These are phyloP conservation scores for Globisporangium carolinianum DNA, from an alignment of 352 stramenopile species.

Conservation along the genomic window DNA sequence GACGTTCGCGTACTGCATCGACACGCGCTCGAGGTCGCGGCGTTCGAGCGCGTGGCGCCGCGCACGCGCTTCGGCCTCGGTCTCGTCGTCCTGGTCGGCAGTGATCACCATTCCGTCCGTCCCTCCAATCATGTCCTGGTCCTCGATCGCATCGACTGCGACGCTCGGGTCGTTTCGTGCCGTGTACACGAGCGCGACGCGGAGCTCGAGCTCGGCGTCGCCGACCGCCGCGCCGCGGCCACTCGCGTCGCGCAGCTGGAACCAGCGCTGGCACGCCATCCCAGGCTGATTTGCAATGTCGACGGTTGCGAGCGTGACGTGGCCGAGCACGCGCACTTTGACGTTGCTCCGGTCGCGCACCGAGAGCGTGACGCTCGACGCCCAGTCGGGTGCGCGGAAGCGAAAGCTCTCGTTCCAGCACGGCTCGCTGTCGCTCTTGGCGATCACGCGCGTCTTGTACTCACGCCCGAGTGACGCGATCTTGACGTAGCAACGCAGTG, in stretches of 20 bases:
- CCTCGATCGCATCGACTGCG: constrained; percentile 12
- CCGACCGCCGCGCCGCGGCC: constrained; percentile 23
- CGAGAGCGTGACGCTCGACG: constrained; percentile 50
- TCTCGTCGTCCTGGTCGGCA: constrained; percentile 72
- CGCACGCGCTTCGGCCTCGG: constrained; percentile 45
- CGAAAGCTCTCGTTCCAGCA: constrained; percentile 74
- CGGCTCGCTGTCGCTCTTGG: constrained; percentile 44
- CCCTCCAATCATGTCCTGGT: constrained; percentile 13
- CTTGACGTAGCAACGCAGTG: constrained; percentile 70
- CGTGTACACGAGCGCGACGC: constrained; percentile 59
- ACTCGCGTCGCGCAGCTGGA: constrained; percentile 40
- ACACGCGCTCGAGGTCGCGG: constrained; percentile 42
- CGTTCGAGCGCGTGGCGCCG: constrained; percentile 35
- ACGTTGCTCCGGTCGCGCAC: constrained; percentile 67
- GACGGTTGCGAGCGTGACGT: constrained; percentile 45
- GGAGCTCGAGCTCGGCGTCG: constrained; percentile 47
- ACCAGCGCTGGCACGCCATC: constrained; percentile 58
- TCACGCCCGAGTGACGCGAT: constrained; percentile 52
- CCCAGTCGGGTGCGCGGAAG: constrained; percentile 65
- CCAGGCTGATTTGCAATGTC: constrained; percentile 48
- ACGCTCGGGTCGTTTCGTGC: constrained; percentile 46
- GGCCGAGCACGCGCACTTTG: constrained; percentile 66
- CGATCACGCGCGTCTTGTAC: constrained; percentile 66
- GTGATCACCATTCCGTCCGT: constrained; percentile 21
- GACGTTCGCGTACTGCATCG: constrained; percentile 38